phyloP scores from a whole-genome alignment of 441 rosid species.

The Raphanus hybrid region DNA sequence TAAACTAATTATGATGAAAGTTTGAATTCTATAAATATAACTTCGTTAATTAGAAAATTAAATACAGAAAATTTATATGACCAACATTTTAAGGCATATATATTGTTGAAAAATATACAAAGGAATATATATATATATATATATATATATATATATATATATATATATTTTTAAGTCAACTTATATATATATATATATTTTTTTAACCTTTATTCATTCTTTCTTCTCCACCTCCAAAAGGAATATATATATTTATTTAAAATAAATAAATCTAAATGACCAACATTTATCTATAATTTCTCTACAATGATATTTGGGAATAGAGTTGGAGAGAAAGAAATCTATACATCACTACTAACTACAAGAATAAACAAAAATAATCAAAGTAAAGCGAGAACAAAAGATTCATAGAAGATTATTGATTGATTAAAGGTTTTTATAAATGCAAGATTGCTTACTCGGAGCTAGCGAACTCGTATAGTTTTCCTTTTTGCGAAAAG shows the following conservation, averaged over 20 bases:
- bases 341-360: neutral
- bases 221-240: too few species aligned
- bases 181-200: too few species aligned
- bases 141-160: too few species aligned
- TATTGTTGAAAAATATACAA: neutral
- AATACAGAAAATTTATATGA: neutral
- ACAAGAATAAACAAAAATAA: neutral
- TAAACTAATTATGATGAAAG: neutral
- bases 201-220: too few species aligned
- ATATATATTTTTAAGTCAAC: too few species aligned
- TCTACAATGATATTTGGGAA: neutral
- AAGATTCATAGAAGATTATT: neutral
- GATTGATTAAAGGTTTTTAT: neutral
- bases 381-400: conserved; percentile 2
- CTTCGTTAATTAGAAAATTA: neutral
- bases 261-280: neutral
- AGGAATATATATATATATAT: too few species aligned
- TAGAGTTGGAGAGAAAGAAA: neutral
- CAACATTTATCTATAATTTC: neutral
- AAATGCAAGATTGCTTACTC: conserved; percentile 39
- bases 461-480: conserved; percentile 54
- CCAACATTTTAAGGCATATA: neutral
- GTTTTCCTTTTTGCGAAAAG: conserved; percentile 59
- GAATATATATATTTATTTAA: too few species aligned
- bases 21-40: neutral